Evolutionary conservation across 345 rosid species (phyloP).

Genomic region (Brassica carinata): DNA sequence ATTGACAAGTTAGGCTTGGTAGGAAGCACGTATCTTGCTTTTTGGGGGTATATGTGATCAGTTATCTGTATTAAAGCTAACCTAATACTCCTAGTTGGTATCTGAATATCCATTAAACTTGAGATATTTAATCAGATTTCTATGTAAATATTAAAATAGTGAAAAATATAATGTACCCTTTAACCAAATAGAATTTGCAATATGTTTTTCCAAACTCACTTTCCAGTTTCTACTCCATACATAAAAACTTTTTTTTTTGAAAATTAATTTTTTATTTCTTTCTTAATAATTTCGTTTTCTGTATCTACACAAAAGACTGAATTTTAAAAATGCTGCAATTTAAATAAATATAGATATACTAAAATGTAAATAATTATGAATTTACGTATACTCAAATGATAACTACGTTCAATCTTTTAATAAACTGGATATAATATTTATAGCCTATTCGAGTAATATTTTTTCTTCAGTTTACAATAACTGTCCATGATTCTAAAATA

Average conservation of each 20-base stretch:
- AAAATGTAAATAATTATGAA: not conserved
- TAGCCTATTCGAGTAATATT: not conserved
- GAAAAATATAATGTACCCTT: not conserved
- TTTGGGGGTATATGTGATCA: not conserved
- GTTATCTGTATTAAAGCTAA: not conserved
- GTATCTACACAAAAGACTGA: not conserved
- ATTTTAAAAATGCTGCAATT: not conserved
- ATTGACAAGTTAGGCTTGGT: not conserved
- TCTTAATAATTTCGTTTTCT: too few relatives aligned
- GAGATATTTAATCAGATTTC: not conserved
- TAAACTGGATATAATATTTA: not conserved
- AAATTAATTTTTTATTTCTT: too few relatives aligned
- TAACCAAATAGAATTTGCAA: not conserved
- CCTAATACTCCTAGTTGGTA: not conserved
- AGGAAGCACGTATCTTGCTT: not conserved
- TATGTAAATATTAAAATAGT: not conserved
- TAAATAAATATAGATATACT: not conserved
- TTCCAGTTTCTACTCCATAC: too few relatives aligned
- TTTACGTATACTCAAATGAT: not conserved
- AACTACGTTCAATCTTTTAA: not conserved
- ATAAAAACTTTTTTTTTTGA: too few relatives aligned
- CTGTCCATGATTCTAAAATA: not conserved
- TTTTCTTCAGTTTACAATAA: not conserved
- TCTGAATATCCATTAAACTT: not conserved
- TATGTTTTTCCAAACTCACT: too few relatives aligned